A percentile compares a stretch with the other conserved stretches of the same genome.
Evolutionary conservation across 139 green algal genomes (phyloP).

Genomic region (Chlorella sp.): DNA sequence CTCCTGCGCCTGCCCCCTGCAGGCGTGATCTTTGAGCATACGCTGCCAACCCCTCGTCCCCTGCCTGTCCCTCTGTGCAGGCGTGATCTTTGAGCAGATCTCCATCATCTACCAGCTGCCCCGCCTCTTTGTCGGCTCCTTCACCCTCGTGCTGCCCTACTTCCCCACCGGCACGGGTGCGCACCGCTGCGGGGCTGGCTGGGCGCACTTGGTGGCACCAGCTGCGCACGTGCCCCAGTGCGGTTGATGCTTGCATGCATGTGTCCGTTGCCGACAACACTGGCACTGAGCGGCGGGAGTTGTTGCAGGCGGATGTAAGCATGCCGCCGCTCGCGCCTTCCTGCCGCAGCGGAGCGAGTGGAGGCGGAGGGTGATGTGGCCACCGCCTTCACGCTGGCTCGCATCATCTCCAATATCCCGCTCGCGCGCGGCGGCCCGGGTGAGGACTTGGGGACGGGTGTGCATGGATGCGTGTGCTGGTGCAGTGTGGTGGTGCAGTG

Average conservation of each 20-base stretch:
- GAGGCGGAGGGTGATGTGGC: constrained; percentile 93
- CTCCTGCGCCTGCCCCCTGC: no score
- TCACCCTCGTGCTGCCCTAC: constrained; percentile 98
- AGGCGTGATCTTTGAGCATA: no score
- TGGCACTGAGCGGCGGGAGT: no score
- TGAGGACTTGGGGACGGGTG: no score
- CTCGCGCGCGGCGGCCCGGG: constrained; percentile 89
- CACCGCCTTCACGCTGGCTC: constrained; percentile 95
- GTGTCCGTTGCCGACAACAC: no score
- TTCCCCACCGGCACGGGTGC: constrained; percentile 96
- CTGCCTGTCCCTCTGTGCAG: not conserved
- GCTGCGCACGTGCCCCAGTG: no score
- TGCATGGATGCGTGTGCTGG: constrained; percentile 24
- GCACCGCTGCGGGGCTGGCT: constrained; percentile 41
- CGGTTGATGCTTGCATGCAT: no score
- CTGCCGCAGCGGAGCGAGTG: constrained; percentile 48
- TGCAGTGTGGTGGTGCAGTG: no score
- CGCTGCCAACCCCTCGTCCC: no score
- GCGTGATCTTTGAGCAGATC: constrained; percentile 69
- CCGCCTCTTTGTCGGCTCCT: constrained; percentile 94
- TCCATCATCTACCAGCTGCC: constrained; percentile 97
- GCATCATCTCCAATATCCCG: constrained; percentile 96
- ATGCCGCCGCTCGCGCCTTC: no score
- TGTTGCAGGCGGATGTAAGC: no score
- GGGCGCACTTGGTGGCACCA: no score